phyloP scores from a whole-genome alignment of 371 early-diverging fungal species.

The Mucor indicus region DNA sequence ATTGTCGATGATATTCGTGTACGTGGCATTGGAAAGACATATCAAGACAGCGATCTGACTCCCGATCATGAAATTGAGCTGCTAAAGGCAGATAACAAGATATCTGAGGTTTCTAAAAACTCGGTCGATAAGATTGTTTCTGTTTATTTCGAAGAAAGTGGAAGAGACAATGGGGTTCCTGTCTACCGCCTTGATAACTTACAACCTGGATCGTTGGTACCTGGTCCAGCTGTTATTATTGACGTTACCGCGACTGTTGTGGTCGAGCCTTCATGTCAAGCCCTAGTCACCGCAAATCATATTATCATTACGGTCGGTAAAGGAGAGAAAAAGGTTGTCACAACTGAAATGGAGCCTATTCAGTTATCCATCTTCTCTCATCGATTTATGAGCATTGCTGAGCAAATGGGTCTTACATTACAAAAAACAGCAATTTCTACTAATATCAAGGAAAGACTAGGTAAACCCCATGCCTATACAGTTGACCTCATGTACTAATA shows the following conservation, averaged over 20 bases:
- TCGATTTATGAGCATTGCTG: constrained; percentile 97
- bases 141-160: constrained; percentile 78
- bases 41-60: constrained; percentile 29
- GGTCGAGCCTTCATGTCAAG: constrained; percentile 79
- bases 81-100: constrained; percentile 16
- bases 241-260: constrained; percentile 86
- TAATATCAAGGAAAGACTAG: constrained; percentile 92
- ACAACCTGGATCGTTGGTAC: constrained; percentile 57
- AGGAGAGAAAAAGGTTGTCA: constrained; percentile 41
- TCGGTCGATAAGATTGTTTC: constrained; percentile 31
- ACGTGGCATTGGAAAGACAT: constrained; percentile 76
- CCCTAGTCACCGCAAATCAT: constrained; percentile 73
- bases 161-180: constrained; percentile 69
- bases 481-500: not conserved
- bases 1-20: constrained; percentile 92
- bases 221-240: constrained; percentile 90
- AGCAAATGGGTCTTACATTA: constrained; percentile 95
- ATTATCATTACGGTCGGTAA: constrained; percentile 70
- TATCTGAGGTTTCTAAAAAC: constrained; percentile 11
- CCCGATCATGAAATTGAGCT: constrained; percentile 41
- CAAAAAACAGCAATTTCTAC: constrained; percentile 94
- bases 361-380: constrained; percentile 90
- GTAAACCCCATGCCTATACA: constrained; percentile 11
- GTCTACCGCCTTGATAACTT: constrained; percentile 70
- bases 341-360: constrained; percentile 77